phyloP scores from a whole-genome alignment of 129 eudicot genomes.

The Logfia minima region DNA sequence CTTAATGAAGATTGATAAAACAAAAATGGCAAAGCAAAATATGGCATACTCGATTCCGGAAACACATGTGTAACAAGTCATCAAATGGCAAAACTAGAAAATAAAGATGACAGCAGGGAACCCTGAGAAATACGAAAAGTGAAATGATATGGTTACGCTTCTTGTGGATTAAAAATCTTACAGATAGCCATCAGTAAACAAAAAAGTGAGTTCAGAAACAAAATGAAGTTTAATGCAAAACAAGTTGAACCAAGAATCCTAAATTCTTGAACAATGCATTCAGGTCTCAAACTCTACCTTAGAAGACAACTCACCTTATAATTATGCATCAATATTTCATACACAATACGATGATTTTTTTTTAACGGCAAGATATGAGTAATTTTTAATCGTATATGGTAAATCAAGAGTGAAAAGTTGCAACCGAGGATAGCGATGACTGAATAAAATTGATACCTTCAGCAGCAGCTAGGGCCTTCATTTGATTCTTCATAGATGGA shows the following conservation, averaged over 20 bases:
- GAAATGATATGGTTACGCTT: background rate
- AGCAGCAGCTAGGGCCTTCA: constrained; percentile 83
- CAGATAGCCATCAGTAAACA: background rate
- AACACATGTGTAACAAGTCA: constrained; percentile 1
- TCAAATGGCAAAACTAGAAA: constrained; percentile 7
- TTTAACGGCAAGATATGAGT: constrained; percentile 2
- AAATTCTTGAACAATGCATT: constrained; percentile 17
- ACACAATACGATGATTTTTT: background rate
- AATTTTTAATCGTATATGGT: background rate
- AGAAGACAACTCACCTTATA: background rate
- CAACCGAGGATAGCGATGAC: constrained; percentile 9
- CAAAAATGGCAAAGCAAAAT: constrained; percentile 1
- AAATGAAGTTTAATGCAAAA: constrained; percentile 9
- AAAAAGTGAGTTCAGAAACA: background rate
- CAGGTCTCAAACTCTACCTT: constrained; percentile 8
- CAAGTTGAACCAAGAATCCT: background rate
- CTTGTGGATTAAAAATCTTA: constrained; percentile 6
- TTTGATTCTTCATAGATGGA: constrained; percentile 76
- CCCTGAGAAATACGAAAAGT: constrained; percentile 10
- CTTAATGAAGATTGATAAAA: constrained; percentile 5
- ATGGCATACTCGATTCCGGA: constrained; percentile 4
- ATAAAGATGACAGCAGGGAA: constrained; percentile 7
- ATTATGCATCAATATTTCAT: constrained; percentile 19
- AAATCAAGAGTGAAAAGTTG: background rate
- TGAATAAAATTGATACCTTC: constrained; percentile 56